phyloP scores from a whole-genome alignment of 306 rosid species.

The Fragaria nilgerrensis region DNA sequence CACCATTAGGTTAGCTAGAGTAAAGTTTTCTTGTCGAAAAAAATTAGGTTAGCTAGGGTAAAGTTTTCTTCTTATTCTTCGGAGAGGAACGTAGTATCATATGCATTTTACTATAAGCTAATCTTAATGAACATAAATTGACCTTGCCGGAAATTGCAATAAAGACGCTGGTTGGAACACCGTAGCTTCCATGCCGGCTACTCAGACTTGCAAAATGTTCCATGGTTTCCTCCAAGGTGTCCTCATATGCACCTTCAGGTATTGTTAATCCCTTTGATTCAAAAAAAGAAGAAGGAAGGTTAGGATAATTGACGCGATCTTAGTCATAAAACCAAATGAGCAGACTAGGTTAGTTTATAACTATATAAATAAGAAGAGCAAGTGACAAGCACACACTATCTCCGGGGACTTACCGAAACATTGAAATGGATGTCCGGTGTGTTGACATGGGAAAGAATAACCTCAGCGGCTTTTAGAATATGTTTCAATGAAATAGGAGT shows the following conservation, averaged over 20 bases:
- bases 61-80: not conserved
- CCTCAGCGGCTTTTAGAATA: conserved; percentile 43
- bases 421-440: conserved; percentile 27
- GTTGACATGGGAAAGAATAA: conserved; percentile 41
- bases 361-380: not conserved
- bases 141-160: conserved; percentile 62
- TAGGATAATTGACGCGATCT: not conserved
- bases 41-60: not conserved
- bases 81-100: not conserved
- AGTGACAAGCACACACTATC: not conserved
- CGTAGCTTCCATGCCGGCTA: conserved; percentile 27
- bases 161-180: conserved; percentile 36
- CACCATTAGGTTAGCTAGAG: not conserved
- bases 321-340: not conserved
- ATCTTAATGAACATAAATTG: not conserved
- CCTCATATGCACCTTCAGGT: not conserved
- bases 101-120: not conserved
- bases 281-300: not conserved
- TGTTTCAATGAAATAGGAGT: conserved; percentile 28
- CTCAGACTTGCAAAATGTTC: conserved; percentile 24
- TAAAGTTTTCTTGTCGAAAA: no score
- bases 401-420: not conserved
- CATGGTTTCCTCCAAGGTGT: conserved; percentile 9
- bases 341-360: not conserved
- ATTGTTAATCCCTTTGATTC: conserved; percentile 26